These are phyloP conservation scores for Cajanus cajan DNA, from an alignment of 306 rosid genomes.

Conservation along the genomic window DNA sequence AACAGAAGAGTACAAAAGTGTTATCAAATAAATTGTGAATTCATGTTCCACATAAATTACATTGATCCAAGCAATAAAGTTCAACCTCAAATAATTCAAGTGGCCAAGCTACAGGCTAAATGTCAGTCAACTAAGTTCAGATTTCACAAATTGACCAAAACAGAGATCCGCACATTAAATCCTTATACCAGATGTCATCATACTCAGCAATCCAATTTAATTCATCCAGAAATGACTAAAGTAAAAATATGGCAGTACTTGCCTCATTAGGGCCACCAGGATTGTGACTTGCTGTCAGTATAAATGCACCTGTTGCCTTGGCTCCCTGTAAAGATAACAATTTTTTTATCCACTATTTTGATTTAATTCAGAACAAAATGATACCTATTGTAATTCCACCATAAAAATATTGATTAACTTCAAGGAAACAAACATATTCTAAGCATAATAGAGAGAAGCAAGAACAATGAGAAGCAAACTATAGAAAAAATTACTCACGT, in stretches of 20 bases:
- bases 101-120: constrained; percentile 8
- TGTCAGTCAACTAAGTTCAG: constrained; percentile 5
- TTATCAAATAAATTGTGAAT: neutral
- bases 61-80: neutral
- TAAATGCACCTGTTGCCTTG: constrained; percentile 90
- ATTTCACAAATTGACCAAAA: neutral
- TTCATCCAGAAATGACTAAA: constrained; percentile 11
- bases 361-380: constrained; percentile 1
- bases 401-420: neutral
- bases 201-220: constrained; percentile 9
- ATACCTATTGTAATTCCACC: neutral
- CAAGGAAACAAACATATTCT: neutral
- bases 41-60: neutral
- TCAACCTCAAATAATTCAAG: neutral
- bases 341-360: neutral
- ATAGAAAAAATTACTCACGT: constrained; percentile 55
- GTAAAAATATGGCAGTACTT: constrained; percentile 21
- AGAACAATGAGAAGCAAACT: neutral
- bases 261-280: constrained; percentile 99
- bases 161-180: neutral
- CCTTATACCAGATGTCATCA: neutral
- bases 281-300: constrained; percentile 99
- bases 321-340: constrained; percentile 66
- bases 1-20: neutral
- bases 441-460: neutral